Evolutionary conservation across 1,284 basidiomycete genomes (phyloP), one percentile per base, ranked within the genome.

Genomic region (Coniferiporia weirii): DNA sequence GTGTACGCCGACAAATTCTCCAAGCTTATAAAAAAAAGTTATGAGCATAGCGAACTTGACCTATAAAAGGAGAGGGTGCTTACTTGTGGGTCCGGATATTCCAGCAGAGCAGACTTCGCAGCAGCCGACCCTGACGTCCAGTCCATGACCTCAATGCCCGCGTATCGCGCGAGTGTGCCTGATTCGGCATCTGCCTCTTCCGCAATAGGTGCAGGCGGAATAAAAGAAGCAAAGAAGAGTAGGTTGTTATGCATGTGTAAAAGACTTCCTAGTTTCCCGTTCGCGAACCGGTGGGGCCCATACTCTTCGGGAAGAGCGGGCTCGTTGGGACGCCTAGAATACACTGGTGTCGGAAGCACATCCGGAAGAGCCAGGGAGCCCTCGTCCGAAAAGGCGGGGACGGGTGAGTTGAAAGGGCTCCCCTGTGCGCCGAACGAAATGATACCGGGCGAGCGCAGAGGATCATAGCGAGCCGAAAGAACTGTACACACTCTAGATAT

Each of bases 11-110:
- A 60, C 20, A 47, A 46, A 60, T 20, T 45, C 34, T 27, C 54
- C 47, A 20, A 56, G 38, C 59, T 60, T 22, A 19, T 17, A 17
- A 50, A 34, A 20, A 54, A 13, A 49, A 45, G 20, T 32, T n/a
- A 40, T 48, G 10, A 51, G 15, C 13, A 47, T 13, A 13, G 22
- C 40, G 15, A 17, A n/a, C 17, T 13, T 45, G 2, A 22, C 19
- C 27, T 38, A 4, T n/a, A 48, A 38, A 27, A 13, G 15, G 19
- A 32, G 20, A 12, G 19, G 13, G 46, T 22, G 15, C 59, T 52
- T 51, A 60, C 59, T 43, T 56, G 54, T 12, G 59, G 54, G 27
- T 56, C 59, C 10, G 59, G 59, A 47, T 56, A 60, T 19, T 54
- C 59, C n/a, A 60, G 48, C 20, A 60, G 49, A 13, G 48, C 54